phyloP scores from a whole-genome alignment of 2,329 filamentous ascomycete species.

The Alternaria angustiovoidea region DNA sequence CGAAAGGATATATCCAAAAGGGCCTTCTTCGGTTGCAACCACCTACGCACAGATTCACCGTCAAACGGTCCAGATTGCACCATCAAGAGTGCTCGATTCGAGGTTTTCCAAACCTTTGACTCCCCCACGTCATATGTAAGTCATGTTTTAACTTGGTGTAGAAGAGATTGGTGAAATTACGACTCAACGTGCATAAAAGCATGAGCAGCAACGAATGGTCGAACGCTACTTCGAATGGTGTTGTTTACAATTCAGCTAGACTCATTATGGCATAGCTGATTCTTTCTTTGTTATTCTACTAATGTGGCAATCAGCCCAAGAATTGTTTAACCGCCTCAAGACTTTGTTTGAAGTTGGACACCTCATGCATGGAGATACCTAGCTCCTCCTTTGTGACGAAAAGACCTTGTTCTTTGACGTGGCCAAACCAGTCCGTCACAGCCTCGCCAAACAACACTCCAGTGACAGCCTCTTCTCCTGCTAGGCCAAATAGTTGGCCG shows the following conservation, averaged over 20 bases:
- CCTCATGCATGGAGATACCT: conserved; percentile 2
- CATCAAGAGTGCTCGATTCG: background rate
- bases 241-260: background rate
- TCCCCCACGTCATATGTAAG: background rate
- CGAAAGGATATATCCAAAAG: conserved; percentile 3
- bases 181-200: background rate
- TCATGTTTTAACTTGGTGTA: background rate
- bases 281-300: background rate
- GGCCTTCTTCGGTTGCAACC: conserved; percentile 9
- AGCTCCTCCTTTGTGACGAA: conserved; percentile 9
- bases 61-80: background rate
- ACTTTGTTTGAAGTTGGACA: conserved; percentile 9
- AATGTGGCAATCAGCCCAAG: background rate
- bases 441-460: conserved; percentile 6
- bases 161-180: background rate
- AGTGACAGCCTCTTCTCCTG: conserved; percentile 11
- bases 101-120: background rate
- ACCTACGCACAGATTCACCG: background rate
- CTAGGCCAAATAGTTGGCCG: background rate
- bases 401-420: conserved; percentile 4
- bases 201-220: background rate
- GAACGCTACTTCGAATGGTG: background rate
- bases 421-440: conserved; percentile 6
- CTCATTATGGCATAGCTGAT: background rate
- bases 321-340: conserved; percentile 7